Evolutionary conservation across 306 rosid species (phyloP).

Genomic region (Lathyrus oleraceus): DNA sequence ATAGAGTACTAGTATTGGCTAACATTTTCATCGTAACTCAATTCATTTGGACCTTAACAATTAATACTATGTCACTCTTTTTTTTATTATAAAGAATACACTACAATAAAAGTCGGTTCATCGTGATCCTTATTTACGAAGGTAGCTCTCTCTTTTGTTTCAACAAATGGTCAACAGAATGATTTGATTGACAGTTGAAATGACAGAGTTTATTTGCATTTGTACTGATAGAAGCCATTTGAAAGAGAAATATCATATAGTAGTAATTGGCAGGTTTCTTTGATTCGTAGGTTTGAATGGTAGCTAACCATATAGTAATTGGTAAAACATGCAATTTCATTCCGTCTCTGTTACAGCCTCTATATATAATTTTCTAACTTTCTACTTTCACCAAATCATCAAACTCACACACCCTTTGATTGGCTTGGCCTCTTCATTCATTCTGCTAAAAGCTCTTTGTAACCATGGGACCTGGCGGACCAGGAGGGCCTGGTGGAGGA

Average conservation of each 20-base stretch:
- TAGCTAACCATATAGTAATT: neutral
- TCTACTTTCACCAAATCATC: no score
- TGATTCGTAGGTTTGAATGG: conserved; percentile 37
- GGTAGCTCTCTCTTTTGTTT: no score
- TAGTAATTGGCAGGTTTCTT: neutral
- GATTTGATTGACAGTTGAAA: neutral
- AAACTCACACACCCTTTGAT: neutral
- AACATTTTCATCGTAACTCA: no score
- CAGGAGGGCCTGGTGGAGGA: conserved; percentile 53
- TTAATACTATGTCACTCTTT: no score
- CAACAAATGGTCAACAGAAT: neutral
- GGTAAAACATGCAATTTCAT: neutral
- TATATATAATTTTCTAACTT: no score
- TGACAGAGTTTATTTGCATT: neutral
- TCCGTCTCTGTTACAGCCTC: neutral
- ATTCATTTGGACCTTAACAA: no score
- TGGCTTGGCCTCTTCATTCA: neutral
- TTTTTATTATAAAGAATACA: no score
- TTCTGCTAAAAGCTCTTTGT: neutral
- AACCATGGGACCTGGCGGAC: conserved; percentile 57
- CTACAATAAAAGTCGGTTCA: no score
- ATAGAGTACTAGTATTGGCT: no score
- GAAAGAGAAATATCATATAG: neutral
- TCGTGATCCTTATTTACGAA: no score
- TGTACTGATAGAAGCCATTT: neutral